These are phyloP conservation scores for Elongisporangium senticosum DNA, from an alignment of 352 stramenopile genomes.

Conservation along the genomic window DNA sequence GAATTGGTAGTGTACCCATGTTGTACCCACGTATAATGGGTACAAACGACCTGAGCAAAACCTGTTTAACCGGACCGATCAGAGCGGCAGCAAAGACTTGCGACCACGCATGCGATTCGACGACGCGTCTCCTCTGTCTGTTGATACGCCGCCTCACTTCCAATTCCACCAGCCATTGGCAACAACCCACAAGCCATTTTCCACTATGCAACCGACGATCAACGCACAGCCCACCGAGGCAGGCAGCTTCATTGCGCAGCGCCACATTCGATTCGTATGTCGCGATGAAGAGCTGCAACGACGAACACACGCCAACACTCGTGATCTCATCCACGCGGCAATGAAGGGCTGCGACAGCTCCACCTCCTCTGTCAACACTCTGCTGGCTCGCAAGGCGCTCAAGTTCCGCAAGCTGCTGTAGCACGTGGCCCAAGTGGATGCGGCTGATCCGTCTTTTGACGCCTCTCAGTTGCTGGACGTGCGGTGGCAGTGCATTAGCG, in stretches of 20 bases:
- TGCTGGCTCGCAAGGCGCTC: not conserved
- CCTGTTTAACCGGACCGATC: not conserved
- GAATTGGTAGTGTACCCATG: too few species aligned
- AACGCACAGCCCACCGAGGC: not conserved
- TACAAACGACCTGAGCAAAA: too few species aligned
- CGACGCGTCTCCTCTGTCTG: not conserved
- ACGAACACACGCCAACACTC: not conserved
- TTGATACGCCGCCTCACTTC: not conserved
- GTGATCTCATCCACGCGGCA: not conserved
- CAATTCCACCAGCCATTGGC: not conserved
- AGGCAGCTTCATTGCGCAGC: not conserved
- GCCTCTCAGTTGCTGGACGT: not conserved
- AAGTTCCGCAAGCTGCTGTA: not conserved
- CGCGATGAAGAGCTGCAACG: not conserved
- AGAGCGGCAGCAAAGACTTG: not conserved
- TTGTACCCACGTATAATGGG: too few species aligned
- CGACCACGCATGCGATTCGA: not conserved
- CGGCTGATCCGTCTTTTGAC: not conserved
- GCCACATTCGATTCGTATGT: not conserved
- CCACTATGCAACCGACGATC: too few species aligned
- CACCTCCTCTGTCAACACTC: not conserved
- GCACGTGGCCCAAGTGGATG: not conserved
- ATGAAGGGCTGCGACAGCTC: not conserved
- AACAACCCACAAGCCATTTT: too few species aligned
- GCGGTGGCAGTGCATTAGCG: not conserved